phyloP scores from a whole-genome alignment of 345 rosid species.

The Gossypium herbaceum region DNA sequence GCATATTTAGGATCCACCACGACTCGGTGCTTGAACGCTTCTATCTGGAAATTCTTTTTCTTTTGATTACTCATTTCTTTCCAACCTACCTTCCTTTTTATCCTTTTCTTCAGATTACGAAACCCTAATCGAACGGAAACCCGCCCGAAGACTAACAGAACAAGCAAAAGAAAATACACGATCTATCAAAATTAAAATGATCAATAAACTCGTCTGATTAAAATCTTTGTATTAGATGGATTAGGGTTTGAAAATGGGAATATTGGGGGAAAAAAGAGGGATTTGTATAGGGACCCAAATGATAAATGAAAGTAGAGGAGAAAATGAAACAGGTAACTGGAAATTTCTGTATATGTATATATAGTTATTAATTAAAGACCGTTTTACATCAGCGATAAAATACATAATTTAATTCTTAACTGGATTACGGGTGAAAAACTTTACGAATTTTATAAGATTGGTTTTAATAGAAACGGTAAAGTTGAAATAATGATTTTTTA shows the following conservation, averaged over 20 bases:
- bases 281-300: background rate
- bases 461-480: no score
- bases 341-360: no score
- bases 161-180: background rate
- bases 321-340: background rate
- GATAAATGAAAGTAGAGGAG: background rate
- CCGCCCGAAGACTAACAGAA: background rate
- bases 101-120: conserved; percentile 19
- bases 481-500: no score
- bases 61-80: conserved; percentile 80
- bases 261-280: background rate
- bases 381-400: no score
- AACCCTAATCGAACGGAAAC: conserved; percentile 14
- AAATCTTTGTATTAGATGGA: background rate
- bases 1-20: conserved; percentile 98
- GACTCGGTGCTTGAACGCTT: conserved; percentile 97
- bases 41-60: conserved; percentile 96
- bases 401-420: no score
- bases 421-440: no score
- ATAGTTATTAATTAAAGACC: no score
- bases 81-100: background rate
- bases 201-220: background rate
- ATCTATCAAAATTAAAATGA: background rate
- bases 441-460: no score
- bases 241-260: background rate